A percentile compares a stretch with the other conserved stretches of the same genome.
phyloP scores from a whole-genome alignment of 768 basidiomycete genomes.

The Suillus clintonianus region DNA sequence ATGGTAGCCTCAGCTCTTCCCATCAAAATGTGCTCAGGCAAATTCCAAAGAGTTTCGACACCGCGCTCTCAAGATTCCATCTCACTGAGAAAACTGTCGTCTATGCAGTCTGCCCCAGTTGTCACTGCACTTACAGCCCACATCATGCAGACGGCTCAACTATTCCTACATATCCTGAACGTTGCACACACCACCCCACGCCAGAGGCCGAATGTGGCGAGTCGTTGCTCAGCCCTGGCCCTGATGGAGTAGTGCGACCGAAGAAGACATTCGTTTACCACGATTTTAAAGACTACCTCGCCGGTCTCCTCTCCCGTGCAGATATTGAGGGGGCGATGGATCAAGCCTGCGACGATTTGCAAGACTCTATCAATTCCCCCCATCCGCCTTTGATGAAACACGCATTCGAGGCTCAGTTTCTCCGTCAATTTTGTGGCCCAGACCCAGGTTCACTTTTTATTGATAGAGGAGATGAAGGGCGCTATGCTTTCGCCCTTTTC shows the following conservation, averaged over 20 bases:
- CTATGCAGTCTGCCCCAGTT: slow-evolving; percentile 4
- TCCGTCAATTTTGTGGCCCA: too few species aligned
- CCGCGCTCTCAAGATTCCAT: neutral
- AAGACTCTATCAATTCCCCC: neutral
- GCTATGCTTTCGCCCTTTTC: neutral
- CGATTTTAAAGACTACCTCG: slow-evolving; percentile 4
- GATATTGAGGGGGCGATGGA: neutral
- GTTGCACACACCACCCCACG: neutral
- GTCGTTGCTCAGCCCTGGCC: neutral
- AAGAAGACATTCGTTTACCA: slow-evolving; percentile 6
- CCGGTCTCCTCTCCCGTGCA: neutral
- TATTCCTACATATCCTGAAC: neutral
- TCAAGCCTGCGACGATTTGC: neutral
- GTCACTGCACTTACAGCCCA: slow-evolving; percentile 2
- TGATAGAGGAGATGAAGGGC: too few species aligned
- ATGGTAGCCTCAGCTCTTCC: slow-evolving; percentile 1
- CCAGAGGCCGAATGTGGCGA: slow-evolving; percentile 1
- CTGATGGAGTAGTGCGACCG: neutral
- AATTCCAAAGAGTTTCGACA: neutral
- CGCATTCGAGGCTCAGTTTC: too few species aligned
- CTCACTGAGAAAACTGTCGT: too few species aligned
- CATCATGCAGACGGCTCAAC: neutral
- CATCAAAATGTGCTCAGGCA: neutral
- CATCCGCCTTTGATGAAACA: too few species aligned
- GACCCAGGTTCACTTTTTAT: too few species aligned